Evolutionary conservation across 495 filamentous ascomycete genomes (phyloP), one percentile per base, ranked within the genome.

Genomic region (Trichoderma erinaceum): DNA sequence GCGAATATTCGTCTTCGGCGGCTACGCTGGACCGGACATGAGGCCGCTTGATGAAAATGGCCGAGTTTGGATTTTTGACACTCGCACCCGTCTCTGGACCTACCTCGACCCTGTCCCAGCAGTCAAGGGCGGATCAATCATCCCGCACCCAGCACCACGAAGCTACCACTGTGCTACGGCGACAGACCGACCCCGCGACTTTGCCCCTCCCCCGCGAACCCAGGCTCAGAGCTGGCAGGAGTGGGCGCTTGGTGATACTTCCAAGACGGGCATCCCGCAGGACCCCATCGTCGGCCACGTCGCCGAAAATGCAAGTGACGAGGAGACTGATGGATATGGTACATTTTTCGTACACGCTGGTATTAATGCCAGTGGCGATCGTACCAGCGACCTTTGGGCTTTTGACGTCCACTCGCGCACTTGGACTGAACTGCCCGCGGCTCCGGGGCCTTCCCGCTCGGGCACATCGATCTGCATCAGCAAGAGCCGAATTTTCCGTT

Each of bases 261-360:
- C 72, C 44, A 73, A 77, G 11, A 71, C 75, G 1, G 81, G 81
- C 64, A 79, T 75, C 63, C 81, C 81, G 29, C 82, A 84, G 71
- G 75, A 72, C 1, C 81, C 82, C 48, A 76, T 82, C 48, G 76
- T 79, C n/a, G 83, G 83, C 1, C 75, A 66, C 35, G 75, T 84
- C 7, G 81, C 82, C 7, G 79, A 77, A 68, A 71, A 66, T 32
- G 81, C 83, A 5, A 73, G 73, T 10, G 83, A 84, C 70, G 73
- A 75, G 29, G 81, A 84, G 68, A 71, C 71, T 5, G 77, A 77
- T 7, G 84, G 84, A 7, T 81, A 84, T 74, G 83, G 83, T 43
- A 84, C 83, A 0, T 75, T 95, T 43, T 88, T 88, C 72, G 74
- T 95, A 18, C 90, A 93, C 71, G 90, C 87, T 8, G 91, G 91